These are phyloP conservation scores for Thalassiosira exigua DNA, from an alignment of 352 stramenopile genomes.

Conservation along the genomic window DNA sequence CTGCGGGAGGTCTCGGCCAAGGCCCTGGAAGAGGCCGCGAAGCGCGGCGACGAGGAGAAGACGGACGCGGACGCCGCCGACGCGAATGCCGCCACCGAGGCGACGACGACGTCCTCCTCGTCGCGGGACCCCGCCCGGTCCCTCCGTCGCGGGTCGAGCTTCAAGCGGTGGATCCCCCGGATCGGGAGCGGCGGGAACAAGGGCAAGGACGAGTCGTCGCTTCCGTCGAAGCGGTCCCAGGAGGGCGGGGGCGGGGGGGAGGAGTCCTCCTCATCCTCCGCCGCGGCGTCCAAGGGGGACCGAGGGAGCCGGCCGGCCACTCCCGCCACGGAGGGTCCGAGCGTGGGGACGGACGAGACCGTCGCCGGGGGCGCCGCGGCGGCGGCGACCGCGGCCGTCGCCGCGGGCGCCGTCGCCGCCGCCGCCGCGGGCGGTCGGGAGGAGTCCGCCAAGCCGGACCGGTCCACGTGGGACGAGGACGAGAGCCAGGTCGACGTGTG, in stretches of 20 bases:
- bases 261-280: neutral
- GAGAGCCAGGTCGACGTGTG: constrained; percentile 27
- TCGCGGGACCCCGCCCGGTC: constrained; percentile 1
- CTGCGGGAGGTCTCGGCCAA: too few species aligned
- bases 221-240: neutral
- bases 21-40: too few species aligned
- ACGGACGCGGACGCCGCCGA: neutral
- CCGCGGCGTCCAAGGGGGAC: neutral
- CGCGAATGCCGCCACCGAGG: constrained; percentile 34
- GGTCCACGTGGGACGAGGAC: constrained; percentile 37
- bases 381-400: neutral
- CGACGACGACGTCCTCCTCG: constrained; percentile 7
- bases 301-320: neutral
- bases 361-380: neutral
- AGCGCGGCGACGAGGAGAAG: constrained; percentile 16
- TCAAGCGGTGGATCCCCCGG: neutral
- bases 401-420: neutral
- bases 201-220: neutral
- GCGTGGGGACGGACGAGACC: neutral
- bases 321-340: neutral
- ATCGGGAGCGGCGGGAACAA: neutral
- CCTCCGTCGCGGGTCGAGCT: neutral
- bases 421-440: neutral
- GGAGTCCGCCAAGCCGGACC: constrained; percentile 1
- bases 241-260: neutral